phyloP scores from a whole-genome alignment of 306 rosid species.

The Cyclanthera cordifolia region DNA sequence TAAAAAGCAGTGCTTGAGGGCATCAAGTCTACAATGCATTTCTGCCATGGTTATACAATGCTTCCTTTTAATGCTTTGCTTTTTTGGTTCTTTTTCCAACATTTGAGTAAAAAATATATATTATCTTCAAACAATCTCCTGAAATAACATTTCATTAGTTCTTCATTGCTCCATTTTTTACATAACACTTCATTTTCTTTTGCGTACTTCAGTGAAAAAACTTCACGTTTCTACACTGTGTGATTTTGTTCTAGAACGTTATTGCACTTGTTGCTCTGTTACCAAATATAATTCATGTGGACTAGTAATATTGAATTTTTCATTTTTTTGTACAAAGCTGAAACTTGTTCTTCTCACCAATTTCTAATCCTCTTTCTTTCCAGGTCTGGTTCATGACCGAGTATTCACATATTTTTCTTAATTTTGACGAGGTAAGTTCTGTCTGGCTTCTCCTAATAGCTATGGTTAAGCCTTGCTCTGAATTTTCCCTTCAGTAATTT shows the following conservation, averaged over 20 bases:
- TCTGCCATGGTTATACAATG: constrained; percentile 69
- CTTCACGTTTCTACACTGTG: no score
- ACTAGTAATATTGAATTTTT: neutral
- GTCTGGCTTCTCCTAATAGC: constrained; percentile 8
- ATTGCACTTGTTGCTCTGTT: no score
- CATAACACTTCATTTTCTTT: no score
- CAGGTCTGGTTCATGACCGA: constrained; percentile 95
- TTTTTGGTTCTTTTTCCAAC: constrained; percentile 9
- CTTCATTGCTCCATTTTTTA: no score
- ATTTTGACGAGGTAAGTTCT: constrained; percentile 71
- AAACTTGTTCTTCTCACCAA: neutral
- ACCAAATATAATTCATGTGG: no score
- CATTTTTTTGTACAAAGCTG: neutral
- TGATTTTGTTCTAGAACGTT: no score
- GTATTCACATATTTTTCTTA: constrained; percentile 58
- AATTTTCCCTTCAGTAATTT: neutral
- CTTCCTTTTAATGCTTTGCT: neutral
- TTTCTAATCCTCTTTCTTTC: constrained; percentile 14
- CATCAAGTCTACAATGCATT: constrained; percentile 92
- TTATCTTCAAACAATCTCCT: neutral
- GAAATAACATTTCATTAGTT: neutral
- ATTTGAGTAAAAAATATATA: neutral
- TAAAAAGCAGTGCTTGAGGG: constrained; percentile 54
- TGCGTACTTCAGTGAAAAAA: no score
- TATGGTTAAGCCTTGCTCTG: neutral